A percentile compares a stretch with the other conserved stretches of the same genome.
These are phyloP conservation scores for Aureobasidium namibiae DNA, from an alignment of 2,329 filamentous ascomycete genomes.

Conservation along the genomic window DNA sequence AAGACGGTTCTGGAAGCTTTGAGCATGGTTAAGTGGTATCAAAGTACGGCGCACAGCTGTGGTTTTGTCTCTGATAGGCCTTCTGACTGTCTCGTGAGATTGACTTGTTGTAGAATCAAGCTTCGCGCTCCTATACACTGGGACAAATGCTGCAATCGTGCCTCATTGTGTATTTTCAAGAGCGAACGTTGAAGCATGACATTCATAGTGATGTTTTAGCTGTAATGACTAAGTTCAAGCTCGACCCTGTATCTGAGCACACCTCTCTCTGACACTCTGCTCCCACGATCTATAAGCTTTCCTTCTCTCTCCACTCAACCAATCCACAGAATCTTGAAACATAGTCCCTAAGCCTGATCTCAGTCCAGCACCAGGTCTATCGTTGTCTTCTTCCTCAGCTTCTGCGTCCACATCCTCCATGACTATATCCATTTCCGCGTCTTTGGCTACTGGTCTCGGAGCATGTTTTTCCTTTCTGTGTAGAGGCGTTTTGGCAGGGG, in stretches of 20 bases:
- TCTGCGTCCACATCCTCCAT: not conserved
- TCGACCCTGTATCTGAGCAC: conserved; percentile 39
- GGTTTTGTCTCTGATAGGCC: too few species aligned
- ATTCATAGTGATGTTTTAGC: too few species aligned
- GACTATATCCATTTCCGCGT: not conserved
- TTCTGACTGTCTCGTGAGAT: too few species aligned
- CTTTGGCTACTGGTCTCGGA: conserved; percentile 1
- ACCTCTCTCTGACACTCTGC: conserved; percentile 47
- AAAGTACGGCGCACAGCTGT: too few species aligned
- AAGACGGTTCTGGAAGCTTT: too few species aligned
- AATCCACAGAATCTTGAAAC: conserved; percentile 68
- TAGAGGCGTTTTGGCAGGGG: conserved; percentile 26
- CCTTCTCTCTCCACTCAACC: conserved; percentile 55
- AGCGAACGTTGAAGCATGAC: too few species aligned
- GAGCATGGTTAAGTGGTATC: too few species aligned
- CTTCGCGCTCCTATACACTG: too few species aligned
- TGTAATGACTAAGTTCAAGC: not conserved
- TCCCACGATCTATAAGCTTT: conserved; percentile 60
- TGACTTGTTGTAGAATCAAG: too few species aligned
- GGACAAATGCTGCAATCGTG: too few species aligned
- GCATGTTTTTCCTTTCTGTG: conserved; percentile 28
- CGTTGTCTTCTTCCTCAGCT: conserved; percentile 13
- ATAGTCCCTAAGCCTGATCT: conserved; percentile 52
- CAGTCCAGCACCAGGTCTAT: conserved; percentile 24
- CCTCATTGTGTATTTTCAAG: too few species aligned